Percentiles rank a stretch among this genome's conserved stretches.
phyloP scores from a whole-genome alignment of 768 basidiomycete genomes.

The Rhodotorula diobovata region DNA sequence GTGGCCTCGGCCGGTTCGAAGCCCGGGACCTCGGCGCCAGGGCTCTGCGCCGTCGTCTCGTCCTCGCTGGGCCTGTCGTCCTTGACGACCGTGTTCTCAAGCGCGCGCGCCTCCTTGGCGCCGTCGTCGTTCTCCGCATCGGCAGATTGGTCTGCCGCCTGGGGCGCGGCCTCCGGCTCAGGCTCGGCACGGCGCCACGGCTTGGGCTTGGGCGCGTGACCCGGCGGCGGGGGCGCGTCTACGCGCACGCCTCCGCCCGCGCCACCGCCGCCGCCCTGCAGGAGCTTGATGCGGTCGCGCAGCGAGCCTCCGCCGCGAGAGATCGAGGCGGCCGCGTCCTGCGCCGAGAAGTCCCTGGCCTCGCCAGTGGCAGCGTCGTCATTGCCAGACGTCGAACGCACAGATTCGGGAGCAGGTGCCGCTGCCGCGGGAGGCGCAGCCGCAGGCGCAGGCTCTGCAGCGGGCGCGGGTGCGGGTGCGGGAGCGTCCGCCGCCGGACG shows the following conservation, averaged over 20 bases:
- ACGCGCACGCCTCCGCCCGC: conserved; percentile 60
- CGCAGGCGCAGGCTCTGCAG: conserved; percentile 9
- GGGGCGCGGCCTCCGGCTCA: conserved; percentile 57
- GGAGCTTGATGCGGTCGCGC: conserved; percentile 90
- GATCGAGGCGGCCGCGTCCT: conserved; percentile 84
- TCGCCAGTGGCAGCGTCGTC: conserved; percentile 12
- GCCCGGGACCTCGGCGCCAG: conserved; percentile 10
- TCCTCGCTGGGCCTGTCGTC: conserved; percentile 10
- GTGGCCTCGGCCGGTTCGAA: conserved; percentile 29
- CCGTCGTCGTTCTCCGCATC: not conserved
- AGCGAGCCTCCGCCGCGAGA: conserved; percentile 63
- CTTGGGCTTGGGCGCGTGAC: conserved; percentile 55
- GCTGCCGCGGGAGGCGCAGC: not conserved
- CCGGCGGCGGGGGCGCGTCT: conserved; percentile 49
- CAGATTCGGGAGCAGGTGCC: not conserved
- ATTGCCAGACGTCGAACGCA: not conserved
- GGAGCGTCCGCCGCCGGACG: not conserved
- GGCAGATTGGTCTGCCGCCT: conserved; percentile 16
- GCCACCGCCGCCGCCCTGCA: conserved; percentile 60
- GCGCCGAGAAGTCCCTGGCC: conserved; percentile 52
- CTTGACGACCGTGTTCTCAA: conserved; percentile 3
- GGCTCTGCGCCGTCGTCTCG: conserved; percentile 2
- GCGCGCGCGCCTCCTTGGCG: conserved; percentile 5
- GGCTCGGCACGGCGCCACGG: conserved; percentile 52
- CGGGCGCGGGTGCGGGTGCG: not conserved